Percentiles rank a stretch among this genome's conserved stretches.
Conservation (phyloP, 495 filamentous ascomycete genomes). For the Friedmanniomyces endolithicus region DNA sequence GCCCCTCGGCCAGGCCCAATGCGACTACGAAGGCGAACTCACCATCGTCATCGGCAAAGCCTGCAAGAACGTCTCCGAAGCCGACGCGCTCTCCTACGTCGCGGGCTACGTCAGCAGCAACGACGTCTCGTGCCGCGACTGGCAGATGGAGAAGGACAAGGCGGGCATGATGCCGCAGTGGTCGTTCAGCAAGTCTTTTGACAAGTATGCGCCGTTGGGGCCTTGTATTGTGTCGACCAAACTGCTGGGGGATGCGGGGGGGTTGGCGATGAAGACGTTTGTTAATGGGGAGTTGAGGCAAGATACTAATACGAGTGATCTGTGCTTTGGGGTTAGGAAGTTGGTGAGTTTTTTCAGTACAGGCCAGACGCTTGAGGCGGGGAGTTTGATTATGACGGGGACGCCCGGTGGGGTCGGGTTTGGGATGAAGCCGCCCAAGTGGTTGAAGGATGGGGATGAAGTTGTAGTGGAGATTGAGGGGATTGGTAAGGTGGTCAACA, state of each 20-base stretch:
- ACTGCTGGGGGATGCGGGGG: conserved; percentile 22
- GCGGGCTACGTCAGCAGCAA: conserved; percentile 40
- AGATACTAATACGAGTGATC: conserved; percentile 27
- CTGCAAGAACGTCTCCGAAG: conserved; percentile 35
- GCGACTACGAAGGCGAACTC: conserved; percentile 44
- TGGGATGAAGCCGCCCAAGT: conserved; percentile 42
- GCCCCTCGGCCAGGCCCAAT: conserved; percentile 36
- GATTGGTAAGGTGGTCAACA: conserved; percentile 33
- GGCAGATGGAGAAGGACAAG: conserved; percentile 34
- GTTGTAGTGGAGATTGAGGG: conserved; percentile 44
- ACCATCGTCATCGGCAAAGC: conserved; percentile 36
- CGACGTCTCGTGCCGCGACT: conserved; percentile 38
- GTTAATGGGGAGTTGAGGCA: conserved; percentile 35
- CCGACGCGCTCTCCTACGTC: conserved; percentile 36
- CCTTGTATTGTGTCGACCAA: conserved; percentile 28
- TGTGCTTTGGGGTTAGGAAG: conserved; percentile 31
- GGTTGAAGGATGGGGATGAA: conserved; percentile 46
- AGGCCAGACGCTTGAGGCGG: conserved; percentile 24
- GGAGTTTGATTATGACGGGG: conserved; percentile 29
- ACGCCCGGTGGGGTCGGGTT: conserved; percentile 32
- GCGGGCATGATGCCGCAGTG: conserved; percentile 30
- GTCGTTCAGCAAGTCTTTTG: conserved; percentile 30
- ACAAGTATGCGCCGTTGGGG: conserved; percentile 31
- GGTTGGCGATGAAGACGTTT: conserved; percentile 28
- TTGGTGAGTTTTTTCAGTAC: conserved; percentile 24